phyloP scores from a whole-genome alignment of 441 rosid genomes.

The Pelargonium cotyledonis region DNA sequence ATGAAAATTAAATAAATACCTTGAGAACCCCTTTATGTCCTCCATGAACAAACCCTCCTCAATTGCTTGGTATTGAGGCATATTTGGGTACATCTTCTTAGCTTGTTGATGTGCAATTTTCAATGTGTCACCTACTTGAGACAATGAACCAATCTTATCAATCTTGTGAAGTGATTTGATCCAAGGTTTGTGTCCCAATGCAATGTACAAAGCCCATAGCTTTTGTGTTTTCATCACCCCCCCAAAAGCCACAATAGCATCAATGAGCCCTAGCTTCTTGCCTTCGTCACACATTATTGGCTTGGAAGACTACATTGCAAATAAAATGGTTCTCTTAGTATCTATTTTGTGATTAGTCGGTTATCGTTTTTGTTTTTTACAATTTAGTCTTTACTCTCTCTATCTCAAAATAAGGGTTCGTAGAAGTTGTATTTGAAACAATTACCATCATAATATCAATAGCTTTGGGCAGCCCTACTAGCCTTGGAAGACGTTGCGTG shows the following conservation, averaged over 20 bases:
- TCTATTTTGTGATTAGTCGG: too few relatives aligned
- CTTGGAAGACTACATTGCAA: constrained; percentile 61
- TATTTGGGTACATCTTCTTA: constrained; percentile 22
- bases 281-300: constrained; percentile 87
- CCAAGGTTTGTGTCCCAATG: constrained; percentile 27
- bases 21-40: constrained; percentile 20
- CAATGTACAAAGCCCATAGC: constrained; percentile 33
- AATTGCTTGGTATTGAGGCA: constrained; percentile 27
- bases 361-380: too few relatives aligned
- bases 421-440: constrained; percentile 2
- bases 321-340: too few relatives aligned
- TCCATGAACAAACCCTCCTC: constrained; percentile 29
- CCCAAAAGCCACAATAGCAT: constrained; percentile 61
- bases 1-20: constrained; percentile 13
- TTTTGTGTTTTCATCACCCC: constrained; percentile 71
- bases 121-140: constrained; percentile 23
- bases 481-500: constrained; percentile 96
- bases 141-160: constrained; percentile 26
- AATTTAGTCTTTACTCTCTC: too few relatives aligned
- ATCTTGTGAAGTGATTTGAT: constrained; percentile 22
- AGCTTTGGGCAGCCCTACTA: constrained; percentile 77
- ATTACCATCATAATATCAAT: constrained; percentile 82
- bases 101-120: constrained; percentile 21
- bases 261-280: constrained; percentile 72
- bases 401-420: too few relatives aligned